These are phyloP conservation scores for Triangularia verruculosa DNA, from an alignment of 2,329 filamentous ascomycete species.

Conservation along the genomic window DNA sequence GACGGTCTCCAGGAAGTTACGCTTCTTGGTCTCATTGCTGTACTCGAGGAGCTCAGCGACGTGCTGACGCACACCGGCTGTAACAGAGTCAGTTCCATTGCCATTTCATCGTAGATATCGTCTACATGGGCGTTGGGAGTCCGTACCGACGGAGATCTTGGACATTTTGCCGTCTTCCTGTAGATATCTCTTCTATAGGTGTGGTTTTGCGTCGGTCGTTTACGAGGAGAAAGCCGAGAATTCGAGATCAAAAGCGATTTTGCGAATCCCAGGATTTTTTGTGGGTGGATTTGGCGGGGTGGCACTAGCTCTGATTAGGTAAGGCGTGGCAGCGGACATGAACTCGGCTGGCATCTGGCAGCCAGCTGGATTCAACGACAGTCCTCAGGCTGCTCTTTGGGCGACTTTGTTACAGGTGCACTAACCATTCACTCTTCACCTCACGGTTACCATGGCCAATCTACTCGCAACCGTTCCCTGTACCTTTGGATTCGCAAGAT, in stretches of 20 bases:
- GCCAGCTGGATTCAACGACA: background rate
- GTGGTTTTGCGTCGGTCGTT: constrained; percentile 50
- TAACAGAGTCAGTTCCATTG: constrained; percentile 33
- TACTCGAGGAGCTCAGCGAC: constrained; percentile 93
- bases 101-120: constrained; percentile 8
- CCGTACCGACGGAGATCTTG: constrained; percentile 74
- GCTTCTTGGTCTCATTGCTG: constrained; percentile 89
- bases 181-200: constrained; percentile 74
- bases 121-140: constrained; percentile 1
- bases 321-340: background rate
- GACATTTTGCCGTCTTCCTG: constrained; percentile 89
- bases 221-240: constrained; percentile 21
- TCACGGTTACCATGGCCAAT: background rate
- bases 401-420: background rate
- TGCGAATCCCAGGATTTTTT: constrained; percentile 18
- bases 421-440: background rate
- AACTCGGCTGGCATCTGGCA: background rate
- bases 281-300: constrained; percentile 20
- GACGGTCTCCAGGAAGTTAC: constrained; percentile 92
- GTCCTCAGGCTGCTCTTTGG: background rate
- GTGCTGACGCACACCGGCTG: constrained; percentile 92
- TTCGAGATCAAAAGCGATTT: constrained; percentile 21
- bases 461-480: background rate
- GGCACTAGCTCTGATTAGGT: background rate
- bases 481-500: background rate